Evolutionary conservation across 2,329 filamentous ascomycete genomes (phyloP), one percentile per base, ranked within the genome.

Genomic region (Arthroderma uncinatum): DNA sequence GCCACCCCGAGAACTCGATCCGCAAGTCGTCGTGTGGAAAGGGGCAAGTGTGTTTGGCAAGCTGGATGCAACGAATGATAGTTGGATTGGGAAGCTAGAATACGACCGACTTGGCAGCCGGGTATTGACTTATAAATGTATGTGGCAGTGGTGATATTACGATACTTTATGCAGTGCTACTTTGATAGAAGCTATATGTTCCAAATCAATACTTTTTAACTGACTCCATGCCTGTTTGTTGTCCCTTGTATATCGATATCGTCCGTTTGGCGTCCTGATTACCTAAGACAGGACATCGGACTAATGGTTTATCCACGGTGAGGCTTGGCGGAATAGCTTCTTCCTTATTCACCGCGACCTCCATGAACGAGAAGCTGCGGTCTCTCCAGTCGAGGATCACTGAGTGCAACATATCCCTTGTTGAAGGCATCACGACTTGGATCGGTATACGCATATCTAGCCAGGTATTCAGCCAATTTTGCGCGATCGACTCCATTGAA

Each of bases 11-110:
- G 93, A 98, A 65, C 86, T 98, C 76, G 93, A 98, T 72, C 89
- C 93, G 59, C 90, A 96, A 73, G 91, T 97, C n/a, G 87, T 97
- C 55, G 85, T 86, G 7, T 98, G 93, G 93, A 98, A 98, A 79
- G 93, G 93, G 2, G 93, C 89, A 0, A 95, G 90, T 68, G 91
- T 98, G 14, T 98, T 96, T 76, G 91, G 89, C 2, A 90, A 95
- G 74, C 75, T 97, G 64, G 82, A 84, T 59, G 77, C 76, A 48
- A 91, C 89, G 14, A 97, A 97, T 73, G 93, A 98, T 71, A 93
- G 87, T 66, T 98, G 93, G 93, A 89, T 97, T 67, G 86, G 85
- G 12, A 82, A 83, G 50, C 78, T 86, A 65, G 92, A 97, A 77
- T 96, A 92, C 72, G 90, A 96, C 74, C 82, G 89, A 59, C 70